Evolutionary conservation across 2,329 filamentous ascomycete genomes (phyloP).

Genomic region (Talaromyces sp.): DNA sequence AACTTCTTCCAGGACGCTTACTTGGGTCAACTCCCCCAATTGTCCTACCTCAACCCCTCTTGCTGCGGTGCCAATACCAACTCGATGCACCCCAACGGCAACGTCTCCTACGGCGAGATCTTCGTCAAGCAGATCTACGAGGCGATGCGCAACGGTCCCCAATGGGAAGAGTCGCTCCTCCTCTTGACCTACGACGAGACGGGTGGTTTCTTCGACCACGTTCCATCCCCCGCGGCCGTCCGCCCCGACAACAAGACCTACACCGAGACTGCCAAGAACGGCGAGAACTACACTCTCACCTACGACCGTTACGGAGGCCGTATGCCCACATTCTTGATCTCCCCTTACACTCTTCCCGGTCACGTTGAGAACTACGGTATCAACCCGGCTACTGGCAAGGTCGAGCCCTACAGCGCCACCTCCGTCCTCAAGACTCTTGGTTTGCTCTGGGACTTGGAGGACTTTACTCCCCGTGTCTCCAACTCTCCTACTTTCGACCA

Average conservation of each 20-base stretch:
- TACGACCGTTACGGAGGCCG: constrained; percentile 30
- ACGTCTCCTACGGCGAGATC: constrained; percentile 35
- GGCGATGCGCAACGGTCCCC: constrained; percentile 32
- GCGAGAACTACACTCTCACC: constrained; percentile 26
- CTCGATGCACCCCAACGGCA: constrained; percentile 32
- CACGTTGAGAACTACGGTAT: constrained; percentile 29
- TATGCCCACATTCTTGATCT: constrained; percentile 31
- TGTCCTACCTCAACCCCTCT: constrained; percentile 38
- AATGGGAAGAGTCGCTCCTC: constrained; percentile 36
- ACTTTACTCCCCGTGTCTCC: constrained; percentile 28
- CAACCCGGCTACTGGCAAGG: constrained; percentile 27
- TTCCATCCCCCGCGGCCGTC: constrained; percentile 31
- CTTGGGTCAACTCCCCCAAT: constrained; percentile 31
- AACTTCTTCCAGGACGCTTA: constrained; percentile 36
- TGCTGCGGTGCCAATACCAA: constrained; percentile 38
- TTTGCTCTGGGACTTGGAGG: constrained; percentile 31
- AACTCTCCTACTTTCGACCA: constrained; percentile 32
- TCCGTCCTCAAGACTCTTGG: constrained; percentile 32
- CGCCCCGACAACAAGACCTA: constrained; percentile 35
- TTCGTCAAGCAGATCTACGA: constrained; percentile 39
- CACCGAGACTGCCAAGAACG: constrained; percentile 31
- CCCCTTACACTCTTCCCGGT: constrained; percentile 27
- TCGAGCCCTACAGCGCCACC: constrained; percentile 28
- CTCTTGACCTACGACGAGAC: constrained; percentile 37
- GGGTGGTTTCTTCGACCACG: constrained; percentile 38